These are phyloP conservation scores for Pleurotus eryngii DNA, from an alignment of 768 basidiomycete species.

Conservation along the genomic window DNA sequence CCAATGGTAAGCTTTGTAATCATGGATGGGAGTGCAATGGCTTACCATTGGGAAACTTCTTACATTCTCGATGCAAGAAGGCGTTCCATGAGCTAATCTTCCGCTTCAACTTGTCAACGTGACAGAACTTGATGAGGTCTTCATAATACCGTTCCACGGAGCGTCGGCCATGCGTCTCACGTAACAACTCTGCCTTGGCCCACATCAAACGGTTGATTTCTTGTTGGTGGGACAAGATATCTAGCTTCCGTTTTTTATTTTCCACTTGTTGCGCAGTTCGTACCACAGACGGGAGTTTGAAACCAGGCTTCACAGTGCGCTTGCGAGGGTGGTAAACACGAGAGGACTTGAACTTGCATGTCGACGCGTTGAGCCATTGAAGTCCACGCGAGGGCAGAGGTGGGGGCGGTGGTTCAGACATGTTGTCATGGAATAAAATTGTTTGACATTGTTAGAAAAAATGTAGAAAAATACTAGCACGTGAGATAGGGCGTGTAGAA, in stretches of 20 bases:
- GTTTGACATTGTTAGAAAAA: background rate
- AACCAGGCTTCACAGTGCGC: background rate
- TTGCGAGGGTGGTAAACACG: background rate
- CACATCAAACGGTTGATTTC: background rate
- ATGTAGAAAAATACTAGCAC: too few relatives aligned
- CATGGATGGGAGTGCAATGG: background rate
- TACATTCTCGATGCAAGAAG: slow-evolving; percentile 6
- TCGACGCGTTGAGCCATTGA: background rate
- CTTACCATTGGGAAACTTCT: background rate
- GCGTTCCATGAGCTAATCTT: slow-evolving; percentile 1
- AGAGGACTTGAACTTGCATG: background rate
- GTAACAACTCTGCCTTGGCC: background rate
- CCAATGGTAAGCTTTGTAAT: too few relatives aligned
- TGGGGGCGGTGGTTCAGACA: background rate
- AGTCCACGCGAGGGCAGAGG: background rate
- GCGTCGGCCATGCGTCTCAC: background rate
- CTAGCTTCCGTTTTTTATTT: background rate
- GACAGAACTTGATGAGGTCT: background rate
- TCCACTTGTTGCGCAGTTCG: background rate
- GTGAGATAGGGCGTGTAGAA: background rate
- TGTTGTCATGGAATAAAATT: background rate
- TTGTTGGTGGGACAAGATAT: background rate
- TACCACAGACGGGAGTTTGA: background rate
- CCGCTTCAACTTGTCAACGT: background rate
- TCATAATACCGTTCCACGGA: background rate